phyloP scores from a whole-genome alignment of 2,329 filamentous ascomycete genomes.

The Blumeria hordei region DNA sequence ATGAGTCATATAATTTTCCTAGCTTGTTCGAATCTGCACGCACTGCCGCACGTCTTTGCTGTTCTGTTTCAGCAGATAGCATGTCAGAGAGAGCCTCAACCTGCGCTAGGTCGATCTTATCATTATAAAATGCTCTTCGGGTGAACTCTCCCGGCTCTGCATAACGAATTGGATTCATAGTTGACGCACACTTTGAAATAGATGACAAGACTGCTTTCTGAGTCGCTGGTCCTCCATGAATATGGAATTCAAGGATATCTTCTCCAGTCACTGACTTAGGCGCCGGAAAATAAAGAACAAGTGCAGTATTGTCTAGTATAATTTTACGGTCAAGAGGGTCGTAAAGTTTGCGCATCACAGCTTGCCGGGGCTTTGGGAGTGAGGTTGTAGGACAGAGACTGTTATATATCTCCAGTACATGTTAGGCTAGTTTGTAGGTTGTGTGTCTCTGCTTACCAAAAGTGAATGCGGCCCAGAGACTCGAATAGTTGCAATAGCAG shows the following conservation, averaged over 20 bases:
- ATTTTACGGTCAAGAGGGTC: conserved; percentile 23
- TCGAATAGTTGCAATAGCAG: conserved; percentile 75
- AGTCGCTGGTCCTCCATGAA: conserved; percentile 80
- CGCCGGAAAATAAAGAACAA: conserved; percentile 47
- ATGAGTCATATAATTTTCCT: conserved; percentile 54
- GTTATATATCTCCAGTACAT: conserved; percentile 33
- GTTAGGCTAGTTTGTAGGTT: conserved; percentile 3
- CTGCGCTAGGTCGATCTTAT: conserved; percentile 66
- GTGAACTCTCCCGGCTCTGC: conserved; percentile 95
- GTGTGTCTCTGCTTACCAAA: conserved; percentile 23
- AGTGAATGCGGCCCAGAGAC: conserved; percentile 59
- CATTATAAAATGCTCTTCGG: conserved; percentile 68
- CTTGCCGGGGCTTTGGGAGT: conserved; percentile 34
- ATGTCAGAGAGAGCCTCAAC: conserved; percentile 42
- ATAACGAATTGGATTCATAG: conserved; percentile 39
- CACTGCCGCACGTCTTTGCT: conserved; percentile 71
- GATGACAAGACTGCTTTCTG: conserved; percentile 66
- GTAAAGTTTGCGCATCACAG: conserved; percentile 51
- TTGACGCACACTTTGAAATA: conserved; percentile 28
- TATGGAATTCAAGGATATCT: conserved; percentile 73
- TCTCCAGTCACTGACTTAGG: conserved; percentile 78
- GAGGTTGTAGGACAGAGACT: conserved; percentile 29
- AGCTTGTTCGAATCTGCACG: conserved; percentile 49
- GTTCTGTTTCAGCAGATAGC: conserved; percentile 56
- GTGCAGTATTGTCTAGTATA: conserved; percentile 42